Conservation (phyloP, 1,284 basidiomycete species). For the Mycosarcoma maydis region DNA sequence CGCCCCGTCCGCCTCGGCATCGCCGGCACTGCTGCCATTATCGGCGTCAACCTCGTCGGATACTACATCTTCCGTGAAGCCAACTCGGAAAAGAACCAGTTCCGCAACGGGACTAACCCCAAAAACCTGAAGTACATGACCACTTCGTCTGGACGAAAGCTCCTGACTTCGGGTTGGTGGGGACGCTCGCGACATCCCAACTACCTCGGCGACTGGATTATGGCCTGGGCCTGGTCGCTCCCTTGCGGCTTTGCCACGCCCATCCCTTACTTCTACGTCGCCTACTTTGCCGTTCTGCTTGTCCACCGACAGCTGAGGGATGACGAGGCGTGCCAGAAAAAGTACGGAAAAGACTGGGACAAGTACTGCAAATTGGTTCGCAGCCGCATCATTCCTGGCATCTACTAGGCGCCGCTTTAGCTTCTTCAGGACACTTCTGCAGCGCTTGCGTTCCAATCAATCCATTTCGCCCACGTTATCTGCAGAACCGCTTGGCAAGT, state of each 20-base stretch:
- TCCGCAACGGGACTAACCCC: slow-evolving; percentile 90
- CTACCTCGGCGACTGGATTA: slow-evolving; percentile 79
- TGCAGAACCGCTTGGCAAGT: too few relatives aligned
- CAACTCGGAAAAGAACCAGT: slow-evolving; percentile 95
- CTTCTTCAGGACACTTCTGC: background rate
- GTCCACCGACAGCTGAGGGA: slow-evolving; percentile 90
- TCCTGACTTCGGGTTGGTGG: slow-evolving; percentile 98
- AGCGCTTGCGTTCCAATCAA: too few relatives aligned
- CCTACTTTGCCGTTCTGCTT: slow-evolving; percentile 86
- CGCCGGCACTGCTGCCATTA: slow-evolving; percentile 73
- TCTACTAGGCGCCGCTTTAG: slow-evolving; percentile 17
- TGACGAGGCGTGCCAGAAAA: slow-evolving; percentile 83
- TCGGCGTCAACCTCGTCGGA: slow-evolving; percentile 78
- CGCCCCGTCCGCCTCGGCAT: slow-evolving; percentile 81
- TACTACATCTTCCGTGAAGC: slow-evolving; percentile 90
- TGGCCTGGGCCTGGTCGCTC: slow-evolving; percentile 92
- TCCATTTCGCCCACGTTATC: too few relatives aligned
- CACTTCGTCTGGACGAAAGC: slow-evolving; percentile 86
- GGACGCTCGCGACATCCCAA: slow-evolving; percentile 87
- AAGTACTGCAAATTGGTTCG: slow-evolving; percentile 49
- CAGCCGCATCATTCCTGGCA: slow-evolving; percentile 44
- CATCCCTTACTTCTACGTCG: slow-evolving; percentile 93
- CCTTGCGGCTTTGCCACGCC: slow-evolving; percentile 91
- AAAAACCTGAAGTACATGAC: slow-evolving; percentile 88
- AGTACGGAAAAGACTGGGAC: slow-evolving; percentile 79